Base-by-base conservation (phyloP, 257 asterid species). In the Pogostemon cablin region DNA sequence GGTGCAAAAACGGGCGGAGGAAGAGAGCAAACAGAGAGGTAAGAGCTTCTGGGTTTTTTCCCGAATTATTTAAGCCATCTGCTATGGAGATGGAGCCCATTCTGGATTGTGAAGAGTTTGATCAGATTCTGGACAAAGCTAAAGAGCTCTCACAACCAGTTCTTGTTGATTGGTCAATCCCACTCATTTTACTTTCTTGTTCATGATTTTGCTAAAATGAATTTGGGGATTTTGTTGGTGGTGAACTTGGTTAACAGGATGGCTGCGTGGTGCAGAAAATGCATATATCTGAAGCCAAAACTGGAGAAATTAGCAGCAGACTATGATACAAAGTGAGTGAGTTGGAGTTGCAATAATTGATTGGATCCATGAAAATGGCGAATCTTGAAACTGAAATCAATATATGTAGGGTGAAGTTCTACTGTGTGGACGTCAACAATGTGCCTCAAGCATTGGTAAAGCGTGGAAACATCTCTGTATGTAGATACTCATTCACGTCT, bases 191-290 rank as follows among this genome's bases (percentile, higher is more conserved):
- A 40, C 11, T 12, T 8, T 67, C 47, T 57, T 1, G 25, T 20
- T 20, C 25, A 0, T 20, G 25, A 20, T 20, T 0, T 0, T 20
- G 25, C 25, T 20, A 20, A 20, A 20, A 20, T 20, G 1, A 20
- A 20, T 20, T 20, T 20, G 25, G 25, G 25, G 25, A 20, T 20
- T 20, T 20, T 20, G 25, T 20, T 20, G 25, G 0, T 20, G 25
- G 25, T 20, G 25, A 1, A 57, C 48, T 25, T 67, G 39, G 41
- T 37, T 42, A 43, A 50, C 78, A 91, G 99, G 99, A 91, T 93
- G 99, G 98, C 99, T 39, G 53, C 83, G 4, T 93, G 99, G 99
- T 91, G 97, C 81, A 90, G 98, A 66, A 93, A 93, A 86, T 93
- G 98, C 90, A 91, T 93, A 5, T 91, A 78, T 77, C 70, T 93